Conservation (phyloP, 164 flowering plant species). For the Vitis rotundifolia region DNA sequence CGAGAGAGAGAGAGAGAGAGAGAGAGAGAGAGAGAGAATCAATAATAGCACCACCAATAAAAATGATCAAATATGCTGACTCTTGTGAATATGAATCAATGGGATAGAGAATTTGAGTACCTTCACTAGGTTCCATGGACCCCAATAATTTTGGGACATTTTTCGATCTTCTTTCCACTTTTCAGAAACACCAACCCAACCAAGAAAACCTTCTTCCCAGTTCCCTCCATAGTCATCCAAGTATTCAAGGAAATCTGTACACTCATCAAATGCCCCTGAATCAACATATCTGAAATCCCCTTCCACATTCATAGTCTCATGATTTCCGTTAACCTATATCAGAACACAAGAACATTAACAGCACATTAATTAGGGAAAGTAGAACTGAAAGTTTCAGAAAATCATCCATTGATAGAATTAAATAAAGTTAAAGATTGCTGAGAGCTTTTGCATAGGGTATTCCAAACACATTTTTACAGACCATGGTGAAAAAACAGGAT, state of each 20-base stretch:
- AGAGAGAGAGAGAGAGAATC: too few species aligned
- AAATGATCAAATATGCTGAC: neutral
- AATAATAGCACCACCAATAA: too few species aligned
- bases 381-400: neutral
- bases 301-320: constrained; percentile 96
- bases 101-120: constrained; percentile 36
- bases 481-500: neutral
- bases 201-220: constrained; percentile 74
- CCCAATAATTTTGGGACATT: constrained; percentile 55
- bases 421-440: neutral
- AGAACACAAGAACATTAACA: neutral
- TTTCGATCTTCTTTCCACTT: constrained; percentile 52
- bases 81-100: neutral
- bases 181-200: constrained; percentile 56
- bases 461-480: neutral
- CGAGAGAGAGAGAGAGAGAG: too few species aligned
- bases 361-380: neutral
- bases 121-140: constrained; percentile 76
- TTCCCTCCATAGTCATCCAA: constrained; percentile 45
- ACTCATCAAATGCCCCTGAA: constrained; percentile 79
- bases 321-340: constrained; percentile 90
- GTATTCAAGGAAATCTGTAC: constrained; percentile 66
- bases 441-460: neutral
- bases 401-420: neutral
- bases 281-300: constrained; percentile 95